These are phyloP conservation scores for Cynara cardunculus DNA, from an alignment of 129 eudicot genomes.

Conservation along the genomic window DNA sequence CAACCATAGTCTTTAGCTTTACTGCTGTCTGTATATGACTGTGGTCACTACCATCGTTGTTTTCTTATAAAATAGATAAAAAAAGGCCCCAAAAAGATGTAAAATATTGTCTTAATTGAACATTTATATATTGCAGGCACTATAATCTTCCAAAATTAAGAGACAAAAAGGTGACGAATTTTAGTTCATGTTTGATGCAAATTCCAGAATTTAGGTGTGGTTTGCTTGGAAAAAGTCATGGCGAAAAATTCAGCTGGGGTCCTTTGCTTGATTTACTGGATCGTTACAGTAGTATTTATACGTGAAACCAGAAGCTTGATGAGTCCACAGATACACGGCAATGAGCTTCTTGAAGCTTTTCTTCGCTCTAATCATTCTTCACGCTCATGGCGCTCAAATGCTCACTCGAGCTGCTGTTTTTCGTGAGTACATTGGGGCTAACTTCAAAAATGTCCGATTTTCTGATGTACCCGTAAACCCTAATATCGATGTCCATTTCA, in stretches of 20 bases:
- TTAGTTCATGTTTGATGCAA: neutral
- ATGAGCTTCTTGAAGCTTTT: conserved; percentile 23
- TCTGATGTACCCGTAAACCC: conserved; percentile 48
- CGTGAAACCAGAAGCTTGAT: neutral
- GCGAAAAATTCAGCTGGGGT: neutral
- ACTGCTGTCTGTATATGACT: neutral
- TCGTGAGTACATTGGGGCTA: conserved; percentile 48
- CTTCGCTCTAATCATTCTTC: conserved; percentile 21
- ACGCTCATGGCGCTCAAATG: conserved; percentile 11
- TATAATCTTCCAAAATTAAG: conserved; percentile 9
- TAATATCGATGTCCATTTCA: conserved; percentile 34
- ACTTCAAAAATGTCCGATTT: conserved; percentile 34
- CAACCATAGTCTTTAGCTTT: conserved; percentile 3
- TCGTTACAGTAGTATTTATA: conserved; percentile 19
- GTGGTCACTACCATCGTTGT: conserved; percentile 1
- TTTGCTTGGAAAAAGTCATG: conserved; percentile 18
- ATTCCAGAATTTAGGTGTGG: neutral
- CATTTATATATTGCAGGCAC: conserved; percentile 1
- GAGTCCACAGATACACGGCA: neutral
- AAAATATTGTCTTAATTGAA: neutral
- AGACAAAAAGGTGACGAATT: conserved; percentile 1
- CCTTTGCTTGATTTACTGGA: neutral
- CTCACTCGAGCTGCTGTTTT: conserved; percentile 21
- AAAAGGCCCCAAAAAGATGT: neutral
- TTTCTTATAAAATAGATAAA: conserved; percentile 11